These are phyloP conservation scores for Solanum hybrid DNA, from an alignment of 305 asterid genomes.

Conservation along the genomic window DNA sequence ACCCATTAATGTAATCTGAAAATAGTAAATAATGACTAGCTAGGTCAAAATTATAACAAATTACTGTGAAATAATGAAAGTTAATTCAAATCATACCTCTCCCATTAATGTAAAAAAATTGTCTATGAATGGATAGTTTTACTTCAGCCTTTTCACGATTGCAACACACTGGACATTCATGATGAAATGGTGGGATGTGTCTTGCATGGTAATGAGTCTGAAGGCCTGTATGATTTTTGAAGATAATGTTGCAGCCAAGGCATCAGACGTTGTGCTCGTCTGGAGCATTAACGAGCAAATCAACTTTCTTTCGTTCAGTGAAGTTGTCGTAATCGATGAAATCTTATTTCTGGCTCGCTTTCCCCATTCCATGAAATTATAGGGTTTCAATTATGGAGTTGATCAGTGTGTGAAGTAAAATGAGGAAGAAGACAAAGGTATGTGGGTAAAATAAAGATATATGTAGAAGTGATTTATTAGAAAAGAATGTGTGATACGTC, in stretches of 20 bases:
- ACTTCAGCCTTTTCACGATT: too few species aligned
- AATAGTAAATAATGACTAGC: background rate
- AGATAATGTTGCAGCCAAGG: background rate
- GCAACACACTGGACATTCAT: background rate
- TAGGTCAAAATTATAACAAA: background rate
- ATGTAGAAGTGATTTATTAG: background rate
- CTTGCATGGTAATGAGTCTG: background rate
- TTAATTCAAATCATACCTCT: background rate
- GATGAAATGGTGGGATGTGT: background rate
- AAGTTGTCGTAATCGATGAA: background rate
- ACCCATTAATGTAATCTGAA: background rate
- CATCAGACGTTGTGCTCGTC: background rate
- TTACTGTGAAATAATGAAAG: background rate
- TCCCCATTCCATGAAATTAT: background rate
- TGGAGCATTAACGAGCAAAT: background rate
- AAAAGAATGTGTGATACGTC: background rate
- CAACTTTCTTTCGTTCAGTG: background rate
- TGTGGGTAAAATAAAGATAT: background rate
- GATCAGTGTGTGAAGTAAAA: background rate
- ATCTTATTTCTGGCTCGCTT: background rate
- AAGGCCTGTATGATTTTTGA: background rate
- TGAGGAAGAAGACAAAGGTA: background rate
- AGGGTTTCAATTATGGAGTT: background rate
- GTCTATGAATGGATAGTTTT: background rate
- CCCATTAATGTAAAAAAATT: background rate